These are phyloP conservation scores for Leishmania braziliensis DNA, from an alignment of 208 protist species.

Conservation along the genomic window DNA sequence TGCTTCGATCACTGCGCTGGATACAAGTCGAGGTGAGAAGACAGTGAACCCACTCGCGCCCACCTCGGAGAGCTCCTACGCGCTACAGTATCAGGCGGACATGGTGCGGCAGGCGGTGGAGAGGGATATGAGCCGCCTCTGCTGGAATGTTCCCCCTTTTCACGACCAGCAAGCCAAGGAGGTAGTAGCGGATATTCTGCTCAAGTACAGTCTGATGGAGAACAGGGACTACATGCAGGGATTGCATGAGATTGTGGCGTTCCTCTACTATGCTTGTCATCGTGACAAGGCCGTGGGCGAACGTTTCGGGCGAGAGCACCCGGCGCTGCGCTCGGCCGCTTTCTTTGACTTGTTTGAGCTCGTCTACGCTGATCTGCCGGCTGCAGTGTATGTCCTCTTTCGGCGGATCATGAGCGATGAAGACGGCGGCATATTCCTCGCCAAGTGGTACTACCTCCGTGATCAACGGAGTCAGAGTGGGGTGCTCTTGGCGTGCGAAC, in stretches of 20 bases:
- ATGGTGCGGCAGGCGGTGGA: slow-evolving; percentile 38
- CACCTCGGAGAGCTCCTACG: slow-evolving; percentile 55
- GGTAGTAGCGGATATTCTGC: slow-evolving; percentile 51
- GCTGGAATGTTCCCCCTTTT: slow-evolving; percentile 67
- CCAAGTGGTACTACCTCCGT: slow-evolving; percentile 51
- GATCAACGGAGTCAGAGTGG: slow-evolving; percentile 26
- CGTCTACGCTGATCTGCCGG: slow-evolving; percentile 24
- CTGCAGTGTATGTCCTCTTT: slow-evolving; percentile 52
- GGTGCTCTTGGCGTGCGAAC: slow-evolving; percentile 46
- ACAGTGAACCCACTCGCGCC: slow-evolving; percentile 69
- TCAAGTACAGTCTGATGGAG: slow-evolving; percentile 64
- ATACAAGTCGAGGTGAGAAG: not conserved
- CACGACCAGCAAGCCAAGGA: slow-evolving; percentile 31
- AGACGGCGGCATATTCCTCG: slow-evolving; percentile 32
- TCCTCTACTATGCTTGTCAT: slow-evolving; percentile 65
- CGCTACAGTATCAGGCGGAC: slow-evolving; percentile 52
- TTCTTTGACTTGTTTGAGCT: slow-evolving; percentile 17
- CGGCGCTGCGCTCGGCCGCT: slow-evolving; percentile 11
- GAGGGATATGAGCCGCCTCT: slow-evolving; percentile 74
- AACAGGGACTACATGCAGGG: slow-evolving; percentile 83
- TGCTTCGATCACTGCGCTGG: not conserved
- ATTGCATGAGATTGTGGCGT: slow-evolving; percentile 91
- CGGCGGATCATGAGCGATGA: slow-evolving; percentile 43
- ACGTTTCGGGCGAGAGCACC: slow-evolving; percentile 12
- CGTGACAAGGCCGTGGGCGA: slow-evolving; percentile 38